Percentiles rank a stretch among this genome's conserved stretches.
These are phyloP conservation scores for Aureobasidium subglaciale DNA, from an alignment of 2,329 filamentous ascomycete genomes.

Conservation along the genomic window DNA sequence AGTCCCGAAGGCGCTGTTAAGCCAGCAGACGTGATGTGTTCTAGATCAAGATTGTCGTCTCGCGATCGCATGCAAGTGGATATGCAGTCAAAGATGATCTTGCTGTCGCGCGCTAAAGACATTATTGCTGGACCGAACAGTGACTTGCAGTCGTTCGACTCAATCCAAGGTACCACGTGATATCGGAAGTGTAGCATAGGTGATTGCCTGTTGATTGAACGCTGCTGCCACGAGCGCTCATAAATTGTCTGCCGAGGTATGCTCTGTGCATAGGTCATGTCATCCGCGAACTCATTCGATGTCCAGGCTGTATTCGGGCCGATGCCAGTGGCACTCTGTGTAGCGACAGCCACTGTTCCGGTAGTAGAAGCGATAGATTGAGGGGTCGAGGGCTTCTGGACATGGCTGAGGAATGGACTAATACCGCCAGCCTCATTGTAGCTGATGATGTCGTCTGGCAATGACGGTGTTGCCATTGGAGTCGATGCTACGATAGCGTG, in stretches of 20 bases:
- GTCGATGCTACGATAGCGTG: background rate
- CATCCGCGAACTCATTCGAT: background rate
- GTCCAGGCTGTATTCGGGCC: background rate
- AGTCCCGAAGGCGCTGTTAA: background rate
- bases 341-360: background rate
- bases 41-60: background rate
- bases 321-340: background rate
- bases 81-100: background rate
- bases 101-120: constrained; percentile 1
- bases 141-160: constrained; percentile 1
- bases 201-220: background rate
- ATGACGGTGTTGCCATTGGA: background rate
- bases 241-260: background rate
- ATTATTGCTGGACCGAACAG: background rate
- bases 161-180: background rate
- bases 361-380: background rate
- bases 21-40: background rate
- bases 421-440: background rate
- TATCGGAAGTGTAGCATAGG: background rate
- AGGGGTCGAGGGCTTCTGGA: background rate
- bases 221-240: background rate
- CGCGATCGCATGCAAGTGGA: background rate
- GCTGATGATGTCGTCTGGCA: background rate
- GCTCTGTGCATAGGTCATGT: background rate
- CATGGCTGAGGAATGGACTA: background rate